A percentile compares a stretch with the other conserved stretches of the same genome.
Conservation (phyloP, 2,329 filamentous ascomycete genomes). For the Beauveria asiatica region DNA sequence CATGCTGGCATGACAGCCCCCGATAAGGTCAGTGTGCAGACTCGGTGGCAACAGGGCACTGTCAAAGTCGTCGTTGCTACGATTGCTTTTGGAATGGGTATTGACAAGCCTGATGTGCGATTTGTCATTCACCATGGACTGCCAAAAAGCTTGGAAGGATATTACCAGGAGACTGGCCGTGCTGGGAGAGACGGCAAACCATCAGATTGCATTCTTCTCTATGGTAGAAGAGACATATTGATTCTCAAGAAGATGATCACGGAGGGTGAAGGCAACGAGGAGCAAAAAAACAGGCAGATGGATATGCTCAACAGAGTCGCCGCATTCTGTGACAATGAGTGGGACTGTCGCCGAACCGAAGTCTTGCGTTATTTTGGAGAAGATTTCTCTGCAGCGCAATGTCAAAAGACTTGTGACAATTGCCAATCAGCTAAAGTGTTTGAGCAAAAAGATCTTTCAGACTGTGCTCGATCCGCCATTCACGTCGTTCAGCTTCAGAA, state of each 20-base stretch:
- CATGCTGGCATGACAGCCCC: conserved; percentile 68
- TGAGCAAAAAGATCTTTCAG: conserved; percentile 67
- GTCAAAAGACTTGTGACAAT: conserved; percentile 76
- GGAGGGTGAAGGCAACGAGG: conserved; percentile 62
- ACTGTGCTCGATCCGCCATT: conserved; percentile 63
- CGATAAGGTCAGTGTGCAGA: conserved; percentile 64
- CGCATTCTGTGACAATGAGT: conserved; percentile 81
- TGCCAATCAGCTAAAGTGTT: conserved; percentile 67
- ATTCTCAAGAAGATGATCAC: conserved; percentile 73
- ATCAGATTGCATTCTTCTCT: conserved; percentile 87
- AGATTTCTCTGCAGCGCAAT: conserved; percentile 62
- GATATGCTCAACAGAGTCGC: conserved; percentile 80
- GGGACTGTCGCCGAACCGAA: conserved; percentile 79
- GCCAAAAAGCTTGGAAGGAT: conserved; percentile 92
- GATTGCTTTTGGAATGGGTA: conserved; percentile 99
- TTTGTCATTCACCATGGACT: conserved; percentile 92
- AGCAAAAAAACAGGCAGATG: conserved; percentile 77
- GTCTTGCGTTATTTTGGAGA: conserved; percentile 95
- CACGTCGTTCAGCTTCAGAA: conserved; percentile 53
- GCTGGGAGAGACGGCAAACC: conserved; percentile 83
- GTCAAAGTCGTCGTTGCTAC: conserved; percentile 92
- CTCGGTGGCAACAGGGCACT: conserved; percentile 69
- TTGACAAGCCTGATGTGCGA: conserved; percentile 92
- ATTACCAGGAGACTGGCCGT: conserved; percentile 95
- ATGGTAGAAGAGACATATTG: conserved; percentile 68